Percentiles rank a stretch among this genome's conserved stretches.
Evolutionary conservation across 2,329 filamentous ascomycete genomes (phyloP).

Genomic region (Sporothrix pseudoabietina): DNA sequence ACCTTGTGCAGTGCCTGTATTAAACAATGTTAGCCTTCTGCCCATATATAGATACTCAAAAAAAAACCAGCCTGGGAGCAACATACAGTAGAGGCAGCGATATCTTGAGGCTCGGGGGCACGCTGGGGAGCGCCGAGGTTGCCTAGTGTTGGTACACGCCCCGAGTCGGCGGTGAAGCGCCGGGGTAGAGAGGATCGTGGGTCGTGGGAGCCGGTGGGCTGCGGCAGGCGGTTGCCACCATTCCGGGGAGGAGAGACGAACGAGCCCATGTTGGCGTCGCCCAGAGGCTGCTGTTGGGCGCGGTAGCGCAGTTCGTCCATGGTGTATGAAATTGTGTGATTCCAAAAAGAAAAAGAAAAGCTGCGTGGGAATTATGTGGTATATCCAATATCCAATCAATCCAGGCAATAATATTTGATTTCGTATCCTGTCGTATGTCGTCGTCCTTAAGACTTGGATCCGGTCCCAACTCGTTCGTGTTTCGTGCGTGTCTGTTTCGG

Average conservation of each 20-base stretch:
- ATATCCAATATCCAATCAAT: neutral
- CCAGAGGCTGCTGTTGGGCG: conserved; percentile 73
- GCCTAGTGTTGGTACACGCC: conserved; percentile 75
- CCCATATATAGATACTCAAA: neutral
- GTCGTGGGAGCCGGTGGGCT: conserved; percentile 63
- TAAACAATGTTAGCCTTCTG: conserved; percentile 33
- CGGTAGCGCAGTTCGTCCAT: conserved; percentile 82
- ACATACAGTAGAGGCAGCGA: conserved; percentile 44
- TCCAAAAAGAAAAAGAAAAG: neutral
- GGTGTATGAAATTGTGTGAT: neutral
- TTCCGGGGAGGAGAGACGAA: conserved; percentile 75
- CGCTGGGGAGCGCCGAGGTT: conserved; percentile 58
- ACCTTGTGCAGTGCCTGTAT: conserved; percentile 68
- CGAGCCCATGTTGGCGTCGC: conserved; percentile 73
- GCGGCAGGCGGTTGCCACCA: conserved; percentile 60
- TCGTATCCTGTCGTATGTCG: neutral
- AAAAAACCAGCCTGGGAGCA: conserved; percentile 27
- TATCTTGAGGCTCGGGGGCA: conserved; percentile 54
- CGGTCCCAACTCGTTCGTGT: neutral
- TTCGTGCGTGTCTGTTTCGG: neutral
- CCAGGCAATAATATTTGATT: too few species aligned
- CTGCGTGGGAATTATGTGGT: neutral
- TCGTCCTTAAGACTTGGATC: conserved; percentile 9
- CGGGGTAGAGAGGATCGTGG: conserved; percentile 78
- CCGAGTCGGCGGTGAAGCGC: conserved; percentile 90